phyloP scores from a whole-genome alignment of 768 basidiomycete genomes.

The Epithele typhae region DNA sequence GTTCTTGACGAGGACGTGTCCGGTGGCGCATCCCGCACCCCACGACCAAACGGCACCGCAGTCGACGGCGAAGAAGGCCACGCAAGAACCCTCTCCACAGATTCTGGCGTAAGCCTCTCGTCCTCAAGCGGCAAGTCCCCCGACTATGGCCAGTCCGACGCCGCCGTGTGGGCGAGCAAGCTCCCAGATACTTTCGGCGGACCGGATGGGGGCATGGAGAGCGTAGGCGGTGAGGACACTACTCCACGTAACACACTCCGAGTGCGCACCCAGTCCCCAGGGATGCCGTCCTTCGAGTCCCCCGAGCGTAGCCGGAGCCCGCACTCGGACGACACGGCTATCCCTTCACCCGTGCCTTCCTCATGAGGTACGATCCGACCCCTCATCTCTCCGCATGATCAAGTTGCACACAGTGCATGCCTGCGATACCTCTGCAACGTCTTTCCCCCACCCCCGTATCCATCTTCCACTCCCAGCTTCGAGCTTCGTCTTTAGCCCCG shows the following conservation, averaged over 20 bases:
- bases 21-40: slow-evolving; percentile 20
- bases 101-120: slow-evolving; percentile 14
- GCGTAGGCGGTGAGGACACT: slow-evolving; percentile 26
- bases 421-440: no score
- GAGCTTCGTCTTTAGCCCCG: no score
- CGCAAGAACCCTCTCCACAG: slow-evolving; percentile 9
- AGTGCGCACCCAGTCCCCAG: slow-evolving; percentile 18
- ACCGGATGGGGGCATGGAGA: neutral
- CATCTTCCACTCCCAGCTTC: no score
- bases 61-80: slow-evolving; percentile 8
- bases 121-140: slow-evolving; percentile 19
- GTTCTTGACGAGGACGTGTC: slow-evolving; percentile 62
- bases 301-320: slow-evolving; percentile 26
- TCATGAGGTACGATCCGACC: no score
- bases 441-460: no score
- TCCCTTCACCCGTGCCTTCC: slow-evolving; percentile 13
- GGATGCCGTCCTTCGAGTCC: slow-evolving; percentile 17
- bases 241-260: slow-evolving; percentile 44
- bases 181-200: neutral
- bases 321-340: slow-evolving; percentile 26
- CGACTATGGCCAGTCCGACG: slow-evolving; percentile 6
- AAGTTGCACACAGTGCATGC: no score
- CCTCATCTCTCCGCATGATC: no score
- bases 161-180: slow-evolving; percentile 8
- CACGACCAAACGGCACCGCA: slow-evolving; percentile 25